Evolutionary conservation across 169 alveolate species (phyloP).

Genomic region (Cytauxzoon felis): DNA sequence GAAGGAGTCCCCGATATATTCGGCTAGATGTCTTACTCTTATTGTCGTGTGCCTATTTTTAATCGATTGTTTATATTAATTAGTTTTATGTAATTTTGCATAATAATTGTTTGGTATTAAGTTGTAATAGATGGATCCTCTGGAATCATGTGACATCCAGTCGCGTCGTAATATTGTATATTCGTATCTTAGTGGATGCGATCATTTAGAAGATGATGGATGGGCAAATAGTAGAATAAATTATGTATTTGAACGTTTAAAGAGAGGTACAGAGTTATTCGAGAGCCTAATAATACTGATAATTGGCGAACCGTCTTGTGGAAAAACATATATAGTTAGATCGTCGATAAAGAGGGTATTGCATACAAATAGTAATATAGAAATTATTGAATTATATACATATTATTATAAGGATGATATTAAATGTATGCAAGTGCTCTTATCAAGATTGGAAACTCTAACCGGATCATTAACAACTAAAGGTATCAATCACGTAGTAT

Average conservation of each 20-base stretch:
- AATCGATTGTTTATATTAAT: no score
- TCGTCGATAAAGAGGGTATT: background rate
- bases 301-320: slow-evolving; percentile 45
- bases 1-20: slow-evolving; percentile 54
- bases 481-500: background rate
- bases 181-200: background rate
- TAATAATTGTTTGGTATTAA: no score
- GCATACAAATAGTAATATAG: slow-evolving; percentile 14
- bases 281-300: slow-evolving; percentile 35
- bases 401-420: slow-evolving; percentile 65
- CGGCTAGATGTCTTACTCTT: no score
- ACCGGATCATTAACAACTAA: slow-evolving; percentile 12
- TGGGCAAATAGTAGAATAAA: slow-evolving; percentile 19
- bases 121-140: no score
- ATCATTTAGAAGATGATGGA: background rate
- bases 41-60: no score
- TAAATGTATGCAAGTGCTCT: slow-evolving; percentile 57
- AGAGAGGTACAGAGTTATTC: background rate
- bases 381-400: slow-evolving; percentile 56
- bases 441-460: slow-evolving; percentile 38
- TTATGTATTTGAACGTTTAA: background rate
- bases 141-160: no score
- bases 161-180: slow-evolving; percentile 1
- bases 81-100: no score
- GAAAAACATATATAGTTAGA: slow-evolving; percentile 52